A percentile compares a stretch with the other conserved stretches of the same genome.
phyloP scores from a whole-genome alignment of 1,284 basidiomycete species.

The Rhizoctonia solani region DNA sequence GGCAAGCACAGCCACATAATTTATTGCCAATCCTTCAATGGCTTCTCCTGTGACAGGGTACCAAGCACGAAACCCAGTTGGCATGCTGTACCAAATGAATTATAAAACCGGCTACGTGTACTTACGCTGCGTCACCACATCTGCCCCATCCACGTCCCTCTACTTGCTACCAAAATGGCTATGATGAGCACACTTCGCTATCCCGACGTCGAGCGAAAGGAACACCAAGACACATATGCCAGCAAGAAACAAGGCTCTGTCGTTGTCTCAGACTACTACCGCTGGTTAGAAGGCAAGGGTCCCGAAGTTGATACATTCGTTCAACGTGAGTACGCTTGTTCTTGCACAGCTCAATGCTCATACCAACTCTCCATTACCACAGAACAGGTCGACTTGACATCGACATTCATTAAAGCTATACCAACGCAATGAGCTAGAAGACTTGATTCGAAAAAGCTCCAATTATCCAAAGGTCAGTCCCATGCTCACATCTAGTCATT shows the following conservation, averaged over 20 bases:
- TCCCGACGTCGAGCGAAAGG: conserved; percentile 63
- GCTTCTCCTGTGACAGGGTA: too few species aligned
- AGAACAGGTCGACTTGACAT: conserved; percentile 64
- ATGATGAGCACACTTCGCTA: conserved; percentile 48
- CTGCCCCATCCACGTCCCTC: not conserved
- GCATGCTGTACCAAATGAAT: too few species aligned
- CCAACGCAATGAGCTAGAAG: conserved; percentile 62
- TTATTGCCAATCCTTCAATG: not conserved
- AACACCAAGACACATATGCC: conserved; percentile 69
- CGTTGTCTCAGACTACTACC: conserved; percentile 69
- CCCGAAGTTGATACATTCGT: conserved; percentile 58
- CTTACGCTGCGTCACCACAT: not conserved
- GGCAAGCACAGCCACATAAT: too few species aligned
- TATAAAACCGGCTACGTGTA: too few species aligned
- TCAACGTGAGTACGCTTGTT: conserved; percentile 35
- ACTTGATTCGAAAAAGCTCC: conserved; percentile 63
- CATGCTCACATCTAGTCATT: not conserved
- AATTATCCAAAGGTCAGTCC: conserved; percentile 69
- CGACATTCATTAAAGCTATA: conserved; percentile 63
- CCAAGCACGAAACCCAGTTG: too few species aligned
- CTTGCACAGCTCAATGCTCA: not conserved
- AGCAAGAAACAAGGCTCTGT: conserved; percentile 64
- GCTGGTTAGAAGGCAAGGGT: conserved; percentile 67
- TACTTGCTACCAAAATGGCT: not conserved
- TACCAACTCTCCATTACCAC: not conserved